These are phyloP conservation scores for Megacollybia marginata DNA, from an alignment of 768 basidiomycete species.

Conservation along the genomic window DNA sequence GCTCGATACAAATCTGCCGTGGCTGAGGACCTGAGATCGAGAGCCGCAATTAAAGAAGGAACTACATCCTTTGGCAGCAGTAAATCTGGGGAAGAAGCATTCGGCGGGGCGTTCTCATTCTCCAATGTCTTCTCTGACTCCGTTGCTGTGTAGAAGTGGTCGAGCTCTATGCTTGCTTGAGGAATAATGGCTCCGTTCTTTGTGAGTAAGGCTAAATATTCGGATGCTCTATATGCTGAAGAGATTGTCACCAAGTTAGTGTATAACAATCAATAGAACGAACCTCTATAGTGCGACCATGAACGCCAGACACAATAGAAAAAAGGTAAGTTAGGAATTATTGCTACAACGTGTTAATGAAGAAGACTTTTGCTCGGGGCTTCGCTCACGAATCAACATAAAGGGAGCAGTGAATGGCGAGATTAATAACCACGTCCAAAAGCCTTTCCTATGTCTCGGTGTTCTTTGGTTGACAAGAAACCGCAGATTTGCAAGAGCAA, in stretches of 20 bases:
- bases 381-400: constrained; percentile 59
- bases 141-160: constrained; percentile 40
- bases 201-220: constrained; percentile 57
- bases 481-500: constrained; percentile 39
- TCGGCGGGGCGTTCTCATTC: not conserved
- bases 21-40: constrained; percentile 37
- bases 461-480: constrained; percentile 45
- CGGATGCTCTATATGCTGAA: constrained; percentile 62
- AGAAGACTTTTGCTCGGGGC: not conserved
- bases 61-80: constrained; percentile 49
- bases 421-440: constrained; percentile 56
- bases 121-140: not conserved
- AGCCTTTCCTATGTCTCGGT: constrained; percentile 60
- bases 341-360: constrained; percentile 32
- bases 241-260: not conserved
- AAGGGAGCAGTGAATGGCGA: constrained; percentile 74
- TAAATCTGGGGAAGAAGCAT: constrained; percentile 16
- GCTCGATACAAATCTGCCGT: constrained; percentile 54
- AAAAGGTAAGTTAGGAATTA: constrained; percentile 80
- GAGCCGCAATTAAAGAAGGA: constrained; percentile 37
- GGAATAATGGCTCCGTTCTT: constrained; percentile 50
- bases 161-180: constrained; percentile 44
- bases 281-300: constrained; percentile 81
- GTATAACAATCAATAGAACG: not conserved
- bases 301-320: constrained; percentile 83